phyloP scores from a whole-genome alignment of 257 asterid genomes.

The Solanum gandarillasii region DNA sequence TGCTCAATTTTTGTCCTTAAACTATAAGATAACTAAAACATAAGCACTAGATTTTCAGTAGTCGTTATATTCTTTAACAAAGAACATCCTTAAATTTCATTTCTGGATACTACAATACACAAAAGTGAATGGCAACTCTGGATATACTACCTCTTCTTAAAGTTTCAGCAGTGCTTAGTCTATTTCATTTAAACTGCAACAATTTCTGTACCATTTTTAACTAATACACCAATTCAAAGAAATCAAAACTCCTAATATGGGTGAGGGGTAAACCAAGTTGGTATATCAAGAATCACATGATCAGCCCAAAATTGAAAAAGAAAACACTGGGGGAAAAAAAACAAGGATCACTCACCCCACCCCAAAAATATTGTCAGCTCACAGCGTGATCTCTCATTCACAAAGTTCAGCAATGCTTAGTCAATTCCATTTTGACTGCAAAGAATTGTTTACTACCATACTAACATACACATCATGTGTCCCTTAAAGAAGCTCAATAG shows the following conservation, averaged over 20 bases:
- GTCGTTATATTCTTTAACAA: background rate
- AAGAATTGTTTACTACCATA: background rate
- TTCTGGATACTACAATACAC: background rate
- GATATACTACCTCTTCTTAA: background rate
- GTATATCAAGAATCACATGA: background rate
- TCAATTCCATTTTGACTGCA: background rate
- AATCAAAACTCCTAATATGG: background rate
- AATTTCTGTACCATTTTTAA: background rate
- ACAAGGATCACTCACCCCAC: background rate
- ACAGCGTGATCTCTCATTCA: background rate
- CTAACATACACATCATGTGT: background rate
- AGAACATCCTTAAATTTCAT: background rate
- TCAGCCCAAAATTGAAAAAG: background rate
- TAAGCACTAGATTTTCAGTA: background rate
- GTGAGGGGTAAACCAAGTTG: background rate
- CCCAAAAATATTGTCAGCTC: background rate
- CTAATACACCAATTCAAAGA: background rate
- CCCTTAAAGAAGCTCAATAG: background rate
- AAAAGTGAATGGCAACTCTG: background rate
- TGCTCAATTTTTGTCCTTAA: background rate
- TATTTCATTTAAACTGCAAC: background rate
- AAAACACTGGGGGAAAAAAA: background rate
- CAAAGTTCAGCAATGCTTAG: background rate
- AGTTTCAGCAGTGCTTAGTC: background rate
- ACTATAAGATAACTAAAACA: background rate